Percentiles rank a stretch among this genome's conserved stretches.
Evolutionary conservation across 371 early-diverging fungal species (phyloP).

Genomic region (Mucor piriformis): DNA sequence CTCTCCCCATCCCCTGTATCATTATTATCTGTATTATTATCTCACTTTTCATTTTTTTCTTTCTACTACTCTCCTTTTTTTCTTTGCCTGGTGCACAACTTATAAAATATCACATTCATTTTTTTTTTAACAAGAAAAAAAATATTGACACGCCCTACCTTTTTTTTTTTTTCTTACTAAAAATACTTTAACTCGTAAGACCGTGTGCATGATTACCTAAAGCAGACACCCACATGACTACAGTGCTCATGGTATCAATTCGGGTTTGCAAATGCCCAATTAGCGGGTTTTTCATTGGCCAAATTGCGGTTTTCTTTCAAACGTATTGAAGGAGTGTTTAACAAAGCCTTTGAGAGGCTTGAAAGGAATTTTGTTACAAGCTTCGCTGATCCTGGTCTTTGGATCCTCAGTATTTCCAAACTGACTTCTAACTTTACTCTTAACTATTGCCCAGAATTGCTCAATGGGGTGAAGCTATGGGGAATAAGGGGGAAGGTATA

Average conservation of each 20-base stretch:
- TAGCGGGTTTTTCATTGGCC: no score
- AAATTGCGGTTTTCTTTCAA: no score
- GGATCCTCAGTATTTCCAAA: not conserved
- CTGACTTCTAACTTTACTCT: not conserved
- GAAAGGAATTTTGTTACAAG: no score
- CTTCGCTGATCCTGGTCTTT: conserved; percentile 3
- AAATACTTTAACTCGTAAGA: not conserved
- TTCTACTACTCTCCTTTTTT: not conserved
- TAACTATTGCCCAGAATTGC: conserved; percentile 8
- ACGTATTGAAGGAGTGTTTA: not conserved
- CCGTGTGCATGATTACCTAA: not conserved
- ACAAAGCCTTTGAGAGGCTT: no score
- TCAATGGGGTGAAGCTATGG: conserved; percentile 9
- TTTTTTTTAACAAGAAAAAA: not conserved
- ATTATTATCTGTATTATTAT: no score
- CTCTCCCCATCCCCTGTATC: no score
- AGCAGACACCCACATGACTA: not conserved
- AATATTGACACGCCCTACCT: conserved; percentile 1
- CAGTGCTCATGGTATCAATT: not conserved
- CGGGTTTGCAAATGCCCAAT: no score
- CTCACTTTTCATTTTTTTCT: not conserved
- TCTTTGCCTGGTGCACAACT: not conserved
- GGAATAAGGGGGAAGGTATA: conserved; percentile 8
- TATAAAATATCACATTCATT: not conserved
- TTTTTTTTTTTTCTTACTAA: not conserved